Conservation (phyloP, 257 asterid species). For the Solanum medicagineum region DNA sequence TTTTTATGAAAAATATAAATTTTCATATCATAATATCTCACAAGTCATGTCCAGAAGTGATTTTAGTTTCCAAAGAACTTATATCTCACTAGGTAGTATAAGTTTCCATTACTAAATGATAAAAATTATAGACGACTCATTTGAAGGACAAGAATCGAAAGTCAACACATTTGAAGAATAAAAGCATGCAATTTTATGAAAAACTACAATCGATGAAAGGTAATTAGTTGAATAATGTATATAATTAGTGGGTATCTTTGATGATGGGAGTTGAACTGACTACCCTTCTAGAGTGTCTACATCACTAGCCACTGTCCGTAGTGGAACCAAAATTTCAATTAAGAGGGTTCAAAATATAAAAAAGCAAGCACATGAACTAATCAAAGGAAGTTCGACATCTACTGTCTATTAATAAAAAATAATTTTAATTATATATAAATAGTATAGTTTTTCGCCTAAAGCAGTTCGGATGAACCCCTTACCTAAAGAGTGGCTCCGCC, state of each 20-base stretch:
- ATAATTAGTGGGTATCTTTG: neutral
- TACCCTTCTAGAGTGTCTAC: neutral
- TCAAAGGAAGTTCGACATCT: no score
- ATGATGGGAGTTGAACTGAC: neutral
- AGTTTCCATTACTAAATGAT: neutral
- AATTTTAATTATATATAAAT: no score
- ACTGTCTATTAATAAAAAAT: no score
- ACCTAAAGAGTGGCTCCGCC: neutral
- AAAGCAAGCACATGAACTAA: no score
- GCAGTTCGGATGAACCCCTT: no score
- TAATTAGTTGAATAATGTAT: neutral
- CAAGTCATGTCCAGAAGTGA: no score
- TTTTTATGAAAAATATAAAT: neutral
- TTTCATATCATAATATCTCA: neutral
- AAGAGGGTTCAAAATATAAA: no score
- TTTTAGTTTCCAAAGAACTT: neutral
- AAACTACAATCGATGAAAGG: neutral
- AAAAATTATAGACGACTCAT: neutral
- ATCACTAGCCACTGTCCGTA: fast-evolving
- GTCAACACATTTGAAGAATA: no score
- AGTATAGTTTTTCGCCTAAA: no score
- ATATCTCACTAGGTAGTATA: neutral
- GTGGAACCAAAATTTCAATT: no score
- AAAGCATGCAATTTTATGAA: neutral
- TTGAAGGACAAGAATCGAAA: neutral